phyloP scores from a whole-genome alignment of 2,329 filamentous ascomycete species.

The Colletotrichum graminicola region DNA sequence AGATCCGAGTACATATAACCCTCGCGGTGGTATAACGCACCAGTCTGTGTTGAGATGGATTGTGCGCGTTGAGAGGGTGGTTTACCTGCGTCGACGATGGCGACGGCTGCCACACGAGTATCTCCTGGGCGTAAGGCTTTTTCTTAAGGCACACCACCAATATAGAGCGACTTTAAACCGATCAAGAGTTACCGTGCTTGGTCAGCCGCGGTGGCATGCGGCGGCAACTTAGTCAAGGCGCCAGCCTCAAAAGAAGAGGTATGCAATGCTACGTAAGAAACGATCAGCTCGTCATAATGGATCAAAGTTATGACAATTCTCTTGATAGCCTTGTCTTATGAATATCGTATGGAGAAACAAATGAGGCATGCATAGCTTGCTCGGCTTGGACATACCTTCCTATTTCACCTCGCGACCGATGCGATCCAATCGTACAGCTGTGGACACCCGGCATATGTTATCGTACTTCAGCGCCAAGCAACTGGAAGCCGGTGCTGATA shows the following conservation, averaged over 20 bases:
- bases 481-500: background rate
- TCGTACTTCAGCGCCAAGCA: background rate
- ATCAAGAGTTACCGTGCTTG: background rate
- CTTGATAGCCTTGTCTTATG: background rate
- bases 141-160: background rate
- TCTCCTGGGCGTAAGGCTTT: background rate
- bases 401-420: background rate
- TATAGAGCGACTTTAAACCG: background rate
- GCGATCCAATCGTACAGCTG: background rate
- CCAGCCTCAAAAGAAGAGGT: background rate
- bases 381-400: too few species aligned
- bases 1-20: slow-evolving; percentile 45
- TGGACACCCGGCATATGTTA: background rate
- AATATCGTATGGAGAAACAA: background rate
- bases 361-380: background rate
- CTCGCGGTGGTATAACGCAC: slow-evolving; percentile 39
- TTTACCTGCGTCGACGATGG: slow-evolving; percentile 45
- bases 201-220: background rate
- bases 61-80: background rate
- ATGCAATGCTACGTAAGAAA: background rate
- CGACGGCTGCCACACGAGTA: slow-evolving; percentile 16
- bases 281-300: too few species aligned
- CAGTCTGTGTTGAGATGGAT: too few species aligned
- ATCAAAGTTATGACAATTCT: background rate
- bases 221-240: background rate